A percentile compares a stretch with the other conserved stretches of the same genome.
Conservation (phyloP, 768 basidiomycete species). For the Leccinum boreale region DNA sequence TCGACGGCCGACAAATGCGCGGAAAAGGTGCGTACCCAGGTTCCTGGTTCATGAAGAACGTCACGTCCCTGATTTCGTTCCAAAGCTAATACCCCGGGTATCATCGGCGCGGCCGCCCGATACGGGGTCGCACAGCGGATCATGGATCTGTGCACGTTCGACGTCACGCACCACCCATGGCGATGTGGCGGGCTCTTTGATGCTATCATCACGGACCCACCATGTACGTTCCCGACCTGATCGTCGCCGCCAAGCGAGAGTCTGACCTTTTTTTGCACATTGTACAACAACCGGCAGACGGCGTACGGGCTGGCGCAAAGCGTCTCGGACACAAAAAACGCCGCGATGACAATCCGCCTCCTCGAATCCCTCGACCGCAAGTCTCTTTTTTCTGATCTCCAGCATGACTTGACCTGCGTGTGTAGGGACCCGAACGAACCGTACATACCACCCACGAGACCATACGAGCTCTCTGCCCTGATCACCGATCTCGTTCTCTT, state of each 20-base stretch:
- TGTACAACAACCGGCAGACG: slow-evolving; percentile 50
- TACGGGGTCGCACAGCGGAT: slow-evolving; percentile 76
- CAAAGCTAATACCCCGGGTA: slow-evolving; percentile 54
- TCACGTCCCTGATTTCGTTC: not conserved
- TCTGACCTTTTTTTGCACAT: not conserved
- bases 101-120: slow-evolving; percentile 76
- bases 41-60: not conserved
- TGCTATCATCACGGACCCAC: slow-evolving; percentile 92
- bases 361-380: slow-evolving; percentile 43
- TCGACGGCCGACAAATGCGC: slow-evolving; percentile 95
- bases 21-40: slow-evolving; percentile 65
- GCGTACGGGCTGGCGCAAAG: slow-evolving; percentile 87
- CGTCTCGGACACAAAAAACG: slow-evolving; percentile 66
- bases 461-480: slow-evolving; percentile 87
- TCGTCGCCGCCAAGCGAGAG: not conserved
- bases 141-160: slow-evolving; percentile 86
- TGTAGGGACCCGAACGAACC: slow-evolving; percentile 47
- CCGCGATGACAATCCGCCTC: slow-evolving; percentile 24
- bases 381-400: slow-evolving; percentile 17
- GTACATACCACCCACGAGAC: slow-evolving; percentile 86
- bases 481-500: slow-evolving; percentile 77
- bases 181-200: slow-evolving; percentile 88
- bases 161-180: slow-evolving; percentile 89
- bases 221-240: slow-evolving; percentile 54
- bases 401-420: not conserved